phyloP scores from a whole-genome alignment of 345 rosid species.

The Hibiscus tridactylites region DNA sequence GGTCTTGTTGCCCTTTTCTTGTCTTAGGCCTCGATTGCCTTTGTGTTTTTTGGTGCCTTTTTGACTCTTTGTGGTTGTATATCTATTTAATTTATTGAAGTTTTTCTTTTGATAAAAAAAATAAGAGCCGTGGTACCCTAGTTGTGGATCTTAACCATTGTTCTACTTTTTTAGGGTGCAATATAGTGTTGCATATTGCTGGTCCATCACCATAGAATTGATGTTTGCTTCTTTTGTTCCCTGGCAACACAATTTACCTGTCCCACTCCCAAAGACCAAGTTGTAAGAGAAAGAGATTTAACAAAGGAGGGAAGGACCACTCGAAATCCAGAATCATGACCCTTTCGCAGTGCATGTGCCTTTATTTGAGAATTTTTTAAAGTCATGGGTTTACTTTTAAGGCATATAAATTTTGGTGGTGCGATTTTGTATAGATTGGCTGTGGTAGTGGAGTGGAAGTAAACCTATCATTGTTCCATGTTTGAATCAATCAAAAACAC shows the following conservation, averaged over 20 bases:
- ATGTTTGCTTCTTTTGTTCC: no score
- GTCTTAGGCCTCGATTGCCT: no score
- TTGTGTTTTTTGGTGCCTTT: no score
- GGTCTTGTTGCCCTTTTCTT: no score
- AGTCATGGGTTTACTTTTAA: slow-evolving; percentile 8
- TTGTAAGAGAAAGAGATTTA: background rate
- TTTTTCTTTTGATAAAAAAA: no score
- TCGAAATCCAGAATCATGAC: slow-evolving; percentile 4
- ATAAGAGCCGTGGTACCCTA: slow-evolving; percentile 10
- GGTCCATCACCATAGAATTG: slow-evolving; percentile 15
- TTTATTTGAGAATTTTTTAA: slow-evolving; percentile 1
- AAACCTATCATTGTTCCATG: no score
- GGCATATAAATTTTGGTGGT: slow-evolving; percentile 11
- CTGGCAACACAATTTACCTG: background rate
- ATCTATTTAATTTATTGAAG: background rate
- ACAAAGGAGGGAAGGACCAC: background rate
- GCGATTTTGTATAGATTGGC: no score
- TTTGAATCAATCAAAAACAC: no score
- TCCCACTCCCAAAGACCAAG: slow-evolving; percentile 8
- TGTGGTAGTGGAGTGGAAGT: no score
- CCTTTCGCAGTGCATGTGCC: slow-evolving; percentile 10
- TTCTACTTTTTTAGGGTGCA: background rate
- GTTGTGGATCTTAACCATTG: slow-evolving; percentile 11
- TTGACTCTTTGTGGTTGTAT: slow-evolving; percentile 2
- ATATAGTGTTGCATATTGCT: background rate